phyloP scores from a whole-genome alignment of 805 yeast genomes.

The Candida fluviatilis region DNA sequence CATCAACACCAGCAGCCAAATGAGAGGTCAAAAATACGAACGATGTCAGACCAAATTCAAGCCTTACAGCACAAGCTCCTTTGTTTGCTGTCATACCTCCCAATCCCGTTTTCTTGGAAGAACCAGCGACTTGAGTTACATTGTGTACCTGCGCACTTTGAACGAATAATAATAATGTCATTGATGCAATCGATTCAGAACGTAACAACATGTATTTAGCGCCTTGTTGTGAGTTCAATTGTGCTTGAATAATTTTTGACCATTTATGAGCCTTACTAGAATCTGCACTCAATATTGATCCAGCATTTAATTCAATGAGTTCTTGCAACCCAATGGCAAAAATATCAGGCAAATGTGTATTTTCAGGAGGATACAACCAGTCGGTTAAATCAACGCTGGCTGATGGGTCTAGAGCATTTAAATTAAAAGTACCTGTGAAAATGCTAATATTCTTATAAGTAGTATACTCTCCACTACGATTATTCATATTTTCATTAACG shows the following conservation, averaged over 20 bases:
- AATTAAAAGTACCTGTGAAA: constrained; percentile 82
- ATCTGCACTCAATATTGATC: constrained; percentile 84
- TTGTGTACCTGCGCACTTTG: constrained; percentile 26
- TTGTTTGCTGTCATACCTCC: constrained; percentile 98
- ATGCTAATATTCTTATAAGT: constrained; percentile 55
- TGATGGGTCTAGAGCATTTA: constrained; percentile 60
- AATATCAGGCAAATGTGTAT: constrained; percentile 59
- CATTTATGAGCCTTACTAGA: constrained; percentile 72
- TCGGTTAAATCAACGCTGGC: constrained; percentile 52
- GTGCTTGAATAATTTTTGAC: constrained; percentile 63
- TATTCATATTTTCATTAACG: constrained; percentile 61
- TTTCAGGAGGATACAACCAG: constrained; percentile 79
- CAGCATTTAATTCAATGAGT: constrained; percentile 87
- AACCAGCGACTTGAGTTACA: constrained; percentile 86
- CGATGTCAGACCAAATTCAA: constrained; percentile 73
- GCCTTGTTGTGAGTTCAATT: constrained; percentile 45
- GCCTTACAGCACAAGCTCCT: constrained; percentile 92
- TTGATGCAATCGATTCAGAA: constrained; percentile 72
- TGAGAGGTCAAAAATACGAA: constrained; percentile 88
- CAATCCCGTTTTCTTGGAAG: constrained; percentile 90
- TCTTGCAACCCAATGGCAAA: constrained; percentile 93
- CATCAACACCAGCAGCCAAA: constrained; percentile 86
- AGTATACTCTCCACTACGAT: constrained; percentile 51
- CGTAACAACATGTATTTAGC: constrained; percentile 58
- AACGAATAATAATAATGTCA: constrained; percentile 61